Conservation (phyloP, 805 yeast species). For the Kockiozyma suomiensis region DNA sequence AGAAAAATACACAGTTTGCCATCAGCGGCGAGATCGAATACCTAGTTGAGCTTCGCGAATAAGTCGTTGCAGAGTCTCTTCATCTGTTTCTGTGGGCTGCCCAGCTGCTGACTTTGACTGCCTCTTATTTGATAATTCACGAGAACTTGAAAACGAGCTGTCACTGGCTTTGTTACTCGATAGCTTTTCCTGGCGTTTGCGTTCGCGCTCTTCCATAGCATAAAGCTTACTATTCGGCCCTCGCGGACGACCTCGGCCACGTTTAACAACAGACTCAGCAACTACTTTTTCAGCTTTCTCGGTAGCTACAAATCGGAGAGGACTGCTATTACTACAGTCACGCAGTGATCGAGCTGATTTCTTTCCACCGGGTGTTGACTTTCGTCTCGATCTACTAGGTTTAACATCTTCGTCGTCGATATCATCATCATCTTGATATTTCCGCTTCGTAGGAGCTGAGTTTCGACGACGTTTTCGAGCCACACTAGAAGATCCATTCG, state of each 20-base stretch:
- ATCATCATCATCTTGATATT: not conserved
- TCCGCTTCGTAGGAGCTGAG: conserved; percentile 13
- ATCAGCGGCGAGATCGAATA: conserved; percentile 28
- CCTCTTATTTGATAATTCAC: not conserved
- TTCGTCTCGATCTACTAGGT: conserved; percentile 12
- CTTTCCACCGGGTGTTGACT: conserved; percentile 24
- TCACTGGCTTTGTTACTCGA: not conserved
- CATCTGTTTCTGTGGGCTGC: conserved; percentile 2
- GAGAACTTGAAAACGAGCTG: not conserved
- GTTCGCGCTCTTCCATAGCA: not conserved
- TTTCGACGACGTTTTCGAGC: conserved; percentile 13
- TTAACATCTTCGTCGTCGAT: not conserved
- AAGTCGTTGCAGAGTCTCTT: conserved; percentile 15
- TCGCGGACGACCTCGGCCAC: conserved; percentile 23
- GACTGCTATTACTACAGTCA: not conserved
- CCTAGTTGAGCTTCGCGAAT: conserved; percentile 34
- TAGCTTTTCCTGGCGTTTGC: not conserved
- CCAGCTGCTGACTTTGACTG: not conserved
- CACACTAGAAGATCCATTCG: not conserved
- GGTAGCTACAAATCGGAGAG: not conserved
- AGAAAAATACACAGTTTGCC: not conserved
- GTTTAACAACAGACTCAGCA: conserved; percentile 1
- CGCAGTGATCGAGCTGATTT: not conserved
- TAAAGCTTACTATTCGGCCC: conserved; percentile 4
- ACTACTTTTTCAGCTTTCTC: not conserved